phyloP scores from a whole-genome alignment of 2,329 filamentous ascomycete species.

The Didymella sp. region DNA sequence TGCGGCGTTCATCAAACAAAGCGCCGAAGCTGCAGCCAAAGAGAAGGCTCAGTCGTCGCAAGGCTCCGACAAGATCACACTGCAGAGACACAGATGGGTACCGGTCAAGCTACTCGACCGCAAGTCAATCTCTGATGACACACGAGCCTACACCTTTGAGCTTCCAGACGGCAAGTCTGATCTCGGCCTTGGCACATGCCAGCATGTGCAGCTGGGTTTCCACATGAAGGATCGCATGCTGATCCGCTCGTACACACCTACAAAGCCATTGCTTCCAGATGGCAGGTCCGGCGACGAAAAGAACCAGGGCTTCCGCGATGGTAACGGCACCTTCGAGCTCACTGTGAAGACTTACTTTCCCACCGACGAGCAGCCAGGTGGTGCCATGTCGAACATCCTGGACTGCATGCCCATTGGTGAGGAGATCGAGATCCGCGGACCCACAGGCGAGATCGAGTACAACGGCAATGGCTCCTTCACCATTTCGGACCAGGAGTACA shows the following conservation, averaged over 20 bases:
- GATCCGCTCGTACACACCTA: constrained; percentile 60
- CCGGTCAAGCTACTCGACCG: constrained; percentile 53
- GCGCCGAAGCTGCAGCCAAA: constrained; percentile 52
- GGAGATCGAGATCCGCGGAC: constrained; percentile 60
- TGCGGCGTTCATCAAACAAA: constrained; percentile 55
- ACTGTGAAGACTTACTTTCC: constrained; percentile 61
- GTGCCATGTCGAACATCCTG: constrained; percentile 62
- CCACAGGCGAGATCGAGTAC: constrained; percentile 60
- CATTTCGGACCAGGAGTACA: constrained; percentile 52
- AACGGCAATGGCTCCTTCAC: constrained; percentile 56
- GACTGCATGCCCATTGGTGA: constrained; percentile 59
- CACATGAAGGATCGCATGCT: constrained; percentile 61
- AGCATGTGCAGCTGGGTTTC: constrained; percentile 62
- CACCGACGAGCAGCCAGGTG: constrained; percentile 56
- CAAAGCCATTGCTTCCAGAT: constrained; percentile 46
- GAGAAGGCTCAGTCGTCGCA: constrained; percentile 42
- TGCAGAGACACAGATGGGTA: constrained; percentile 58
- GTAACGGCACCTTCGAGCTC: constrained; percentile 31
- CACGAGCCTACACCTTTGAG: constrained; percentile 56
- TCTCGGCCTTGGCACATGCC: constrained; percentile 59
- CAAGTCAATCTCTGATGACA: constrained; percentile 54
- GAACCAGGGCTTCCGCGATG: constrained; percentile 14
- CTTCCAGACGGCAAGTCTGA: constrained; percentile 51
- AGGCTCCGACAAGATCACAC: constrained; percentile 41
- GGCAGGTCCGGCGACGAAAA: not conserved